Conservation (phyloP, 164 flowering plant species). For the Malania oleifera region DNA sequence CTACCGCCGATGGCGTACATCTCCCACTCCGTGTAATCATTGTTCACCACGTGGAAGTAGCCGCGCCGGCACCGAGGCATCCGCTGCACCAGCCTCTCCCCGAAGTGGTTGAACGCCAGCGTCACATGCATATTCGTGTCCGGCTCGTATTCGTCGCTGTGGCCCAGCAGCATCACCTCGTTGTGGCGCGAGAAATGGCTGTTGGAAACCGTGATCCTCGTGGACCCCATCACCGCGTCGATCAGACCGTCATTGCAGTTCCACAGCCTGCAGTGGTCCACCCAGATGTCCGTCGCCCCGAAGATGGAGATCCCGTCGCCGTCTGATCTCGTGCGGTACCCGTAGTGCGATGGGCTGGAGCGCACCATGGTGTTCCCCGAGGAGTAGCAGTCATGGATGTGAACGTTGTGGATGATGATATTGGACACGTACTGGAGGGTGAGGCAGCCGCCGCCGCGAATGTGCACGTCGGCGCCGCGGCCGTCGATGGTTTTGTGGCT, state of each 20-base stretch:
- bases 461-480: constrained; percentile 66
- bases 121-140: constrained; percentile 45
- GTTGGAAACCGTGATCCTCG: constrained; percentile 60
- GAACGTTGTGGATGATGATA: constrained; percentile 62
- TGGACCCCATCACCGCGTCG: constrained; percentile 67
- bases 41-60: constrained; percentile 45
- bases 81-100: constrained; percentile 40
- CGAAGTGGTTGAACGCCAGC: constrained; percentile 47
- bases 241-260: constrained; percentile 63
- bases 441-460: constrained; percentile 67
- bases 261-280: constrained; percentile 60
- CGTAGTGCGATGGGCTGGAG: constrained; percentile 63
- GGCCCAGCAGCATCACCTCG: constrained; percentile 69
- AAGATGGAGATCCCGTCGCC: constrained; percentile 73
- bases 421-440: constrained; percentile 52
- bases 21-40: constrained; percentile 40
- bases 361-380: constrained; percentile 53
- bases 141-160: constrained; percentile 37
- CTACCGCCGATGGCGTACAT: constrained; percentile 61
- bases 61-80: constrained; percentile 47
- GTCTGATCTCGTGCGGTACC: constrained; percentile 51
- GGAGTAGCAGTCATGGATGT: constrained; percentile 53
- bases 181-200: constrained; percentile 59
- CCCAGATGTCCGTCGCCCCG: constrained; percentile 59
- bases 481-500: constrained; percentile 66